Base-by-base conservation (phyloP, 768 basidiomycete species). In the Saitozyma podzolica region DNA sequence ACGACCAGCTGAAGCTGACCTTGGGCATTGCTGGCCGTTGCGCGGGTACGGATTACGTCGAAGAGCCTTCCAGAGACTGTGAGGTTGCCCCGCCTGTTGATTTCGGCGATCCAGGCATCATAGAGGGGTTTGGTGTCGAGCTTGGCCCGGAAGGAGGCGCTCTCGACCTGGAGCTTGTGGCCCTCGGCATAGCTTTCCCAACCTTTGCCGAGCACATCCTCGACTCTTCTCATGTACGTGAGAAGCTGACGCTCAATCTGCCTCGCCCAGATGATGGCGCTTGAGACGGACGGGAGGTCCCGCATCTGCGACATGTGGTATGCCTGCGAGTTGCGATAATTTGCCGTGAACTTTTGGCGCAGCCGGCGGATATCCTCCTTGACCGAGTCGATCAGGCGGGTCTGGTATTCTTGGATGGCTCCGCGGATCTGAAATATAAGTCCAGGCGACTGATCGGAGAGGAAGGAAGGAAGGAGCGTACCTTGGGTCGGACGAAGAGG, bases 151-250 rank as follows among this genome's bases (percentile, higher is more conserved):
- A 99, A 99, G 0, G 92, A 89, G 5, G 86, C 82, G 51, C 87
- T 89, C 80, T 98, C 96, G 39, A 89, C 88, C 72, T 97, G 92
- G 1, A 99, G 88, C 72, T 93, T 95, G 80, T 97, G 93, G 7
- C 96, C 96, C 73, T 99, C 96, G n/a, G 95, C 94, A 70, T 99
- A 98, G 63, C 92, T 87, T 74, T 97, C 94, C 95, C 96, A 99
- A 8, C 92, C 95, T 80, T 92, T 95, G 6, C 95, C 83, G 8
- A 99, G 87, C 2, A 99, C 96, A 77, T 98, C 95, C 75, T 98
- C 96, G 55, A 98, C 95, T 14, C 95, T 89, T 78, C 94, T 95
- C 95, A 99, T 99, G 82, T 98, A 97, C 0, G 92, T 88, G 61
- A 89, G 84, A 2, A 99, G 86, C 75, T 99, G 96, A 4, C 93